Evolutionary conservation across 1,284 basidiomycete species (phyloP), one percentile per base, ranked within the genome.

Genomic region (Naganishia cerealis): DNA sequence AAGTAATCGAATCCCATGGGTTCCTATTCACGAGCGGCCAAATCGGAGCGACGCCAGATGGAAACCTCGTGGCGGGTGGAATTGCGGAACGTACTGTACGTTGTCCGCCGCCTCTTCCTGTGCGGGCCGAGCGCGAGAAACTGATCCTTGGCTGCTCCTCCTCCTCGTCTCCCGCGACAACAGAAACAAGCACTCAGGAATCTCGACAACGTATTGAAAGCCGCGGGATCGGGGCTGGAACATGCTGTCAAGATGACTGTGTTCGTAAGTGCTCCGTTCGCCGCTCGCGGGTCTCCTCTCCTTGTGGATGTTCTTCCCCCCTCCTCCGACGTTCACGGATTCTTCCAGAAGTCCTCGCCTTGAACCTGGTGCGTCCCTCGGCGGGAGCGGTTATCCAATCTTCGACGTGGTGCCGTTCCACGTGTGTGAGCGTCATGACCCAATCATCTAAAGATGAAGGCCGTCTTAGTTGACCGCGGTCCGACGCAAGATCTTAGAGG

Each of bases 201-300:
- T 76, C 80, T 89, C 66, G 76, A 79, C 48, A 82, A 81, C 56
- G 82, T 88, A 21, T 81, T 89, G n/a, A 81, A 84, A 68, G 87
- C 85, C 12, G 83, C 86, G 5, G 87, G 87, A 36, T 86, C 86
- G 0, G 81, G 80, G 16, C 79, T 88, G 12, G 82, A 85, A 58
- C 81, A 86, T 68, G 82, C 87, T 48, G 80, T 89, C 73, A 89
- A 89, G 78, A 84, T 82, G 52, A 88, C 85, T 72, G 78, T 87
- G 57, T 89, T 85, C 77, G 77, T 89, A 67, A 79, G 74, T 72
- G n/a, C n/a, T 7, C n/a, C 15, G n/a, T n/a, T 13, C 43, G 21
- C 39, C 52, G 18, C 6, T 33, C 29, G 29, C 29, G 29, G 29
- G 29, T 33, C 2, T 33, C 29, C 29, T 33, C 6, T 6, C 29